Evolutionary conservation across 116 monocot genomes (phyloP), one percentile per base, ranked within the genome.

Genomic region (Phalaenopsis hybrid): DNA sequence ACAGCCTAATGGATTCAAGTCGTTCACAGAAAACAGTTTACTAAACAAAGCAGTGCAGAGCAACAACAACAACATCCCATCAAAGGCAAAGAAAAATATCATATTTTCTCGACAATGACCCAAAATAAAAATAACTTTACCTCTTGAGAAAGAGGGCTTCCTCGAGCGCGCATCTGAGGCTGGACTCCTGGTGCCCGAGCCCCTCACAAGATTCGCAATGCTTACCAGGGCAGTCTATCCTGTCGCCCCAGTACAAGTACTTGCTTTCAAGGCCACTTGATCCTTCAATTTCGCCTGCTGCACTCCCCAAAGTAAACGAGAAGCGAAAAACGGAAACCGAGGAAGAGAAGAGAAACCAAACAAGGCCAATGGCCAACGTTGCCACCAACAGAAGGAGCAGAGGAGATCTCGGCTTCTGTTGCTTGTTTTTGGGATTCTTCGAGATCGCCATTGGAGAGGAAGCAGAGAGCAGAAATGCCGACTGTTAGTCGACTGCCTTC

Each of bases 141-240:
- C 96, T 96, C 9, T 89, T 79, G 20, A 96, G 94, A 58, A 88
- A 82, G 61, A 96, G 77, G 8, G 96, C 94, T 85, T 96, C 96
- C 78, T 96, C 96, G 59, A 96, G 91, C 1, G 96, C 96, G 82
- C 97, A 97, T 5, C 97, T 77, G 84, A 97, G 88, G 91, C 97
- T 97, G 10, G 91, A 91, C 86, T 97, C 97, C 88, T 97, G 97
- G 51, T 97, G 94, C 9, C 92, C 94, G n/a, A 97, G 80, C 1
- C 94, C 97, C 74, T 91, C 94, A 86, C 97, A 97, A 23, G 91
- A 87, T 23, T 87, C 91, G 84, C 97, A 94, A 63, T 92, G 94
- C 87, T 97, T 92, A 4, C 97, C 94, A 2, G 97, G 94, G 81
- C 97, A 97, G 74, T 97, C 97, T 25, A 97, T 82, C 78, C 90